Evolutionary conservation across 2,329 filamentous ascomycete species (phyloP).

Genomic region (Verticillium longisporum): DNA sequence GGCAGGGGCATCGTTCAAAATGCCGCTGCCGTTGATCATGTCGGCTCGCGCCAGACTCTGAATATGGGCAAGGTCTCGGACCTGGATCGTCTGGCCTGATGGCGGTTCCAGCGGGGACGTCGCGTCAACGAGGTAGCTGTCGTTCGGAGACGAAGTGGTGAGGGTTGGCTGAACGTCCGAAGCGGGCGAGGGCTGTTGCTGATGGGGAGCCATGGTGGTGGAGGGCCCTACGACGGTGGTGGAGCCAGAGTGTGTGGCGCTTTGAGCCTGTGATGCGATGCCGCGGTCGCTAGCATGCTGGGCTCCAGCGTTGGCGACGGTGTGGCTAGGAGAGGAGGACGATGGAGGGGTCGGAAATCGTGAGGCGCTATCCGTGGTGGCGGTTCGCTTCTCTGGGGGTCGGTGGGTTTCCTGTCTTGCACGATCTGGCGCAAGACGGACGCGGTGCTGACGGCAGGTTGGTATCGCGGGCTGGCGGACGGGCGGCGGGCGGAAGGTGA

Average conservation of each 20-base stretch:
- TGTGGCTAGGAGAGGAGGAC: slow-evolving; percentile 41
- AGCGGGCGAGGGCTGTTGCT: slow-evolving; percentile 27
- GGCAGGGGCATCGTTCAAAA: slow-evolving; percentile 41
- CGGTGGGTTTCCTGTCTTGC: slow-evolving; percentile 4
- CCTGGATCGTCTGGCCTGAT: slow-evolving; percentile 56
- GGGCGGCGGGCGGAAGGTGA: slow-evolving; percentile 16
- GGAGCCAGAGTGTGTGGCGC: slow-evolving; percentile 6
- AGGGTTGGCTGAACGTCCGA: slow-evolving; percentile 22
- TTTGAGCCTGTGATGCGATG: slow-evolving; percentile 38
- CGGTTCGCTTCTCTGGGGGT: slow-evolving; percentile 12
- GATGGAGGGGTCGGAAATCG: slow-evolving; percentile 48
- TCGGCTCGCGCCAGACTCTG: slow-evolving; percentile 81
- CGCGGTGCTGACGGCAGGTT: slow-evolving; percentile 7
- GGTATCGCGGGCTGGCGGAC: slow-evolving; percentile 22
- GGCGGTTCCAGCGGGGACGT: slow-evolving; percentile 17
- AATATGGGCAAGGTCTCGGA: slow-evolving; percentile 86
- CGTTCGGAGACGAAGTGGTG: slow-evolving; percentile 9
- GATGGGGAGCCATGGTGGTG: slow-evolving; percentile 8
- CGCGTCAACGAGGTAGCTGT: slow-evolving; percentile 17
- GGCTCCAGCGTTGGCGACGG: slow-evolving; percentile 25
- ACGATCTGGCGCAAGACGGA: slow-evolving; percentile 5
- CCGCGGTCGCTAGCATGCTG: slow-evolving; percentile 31
- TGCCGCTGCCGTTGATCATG: slow-evolving; percentile 47
- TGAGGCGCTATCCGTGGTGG: slow-evolving; percentile 32
- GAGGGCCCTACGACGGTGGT: slow-evolving; percentile 10